Conservation (phyloP, 2,329 filamentous ascomycete species). For the Graphium sp. region DNA sequence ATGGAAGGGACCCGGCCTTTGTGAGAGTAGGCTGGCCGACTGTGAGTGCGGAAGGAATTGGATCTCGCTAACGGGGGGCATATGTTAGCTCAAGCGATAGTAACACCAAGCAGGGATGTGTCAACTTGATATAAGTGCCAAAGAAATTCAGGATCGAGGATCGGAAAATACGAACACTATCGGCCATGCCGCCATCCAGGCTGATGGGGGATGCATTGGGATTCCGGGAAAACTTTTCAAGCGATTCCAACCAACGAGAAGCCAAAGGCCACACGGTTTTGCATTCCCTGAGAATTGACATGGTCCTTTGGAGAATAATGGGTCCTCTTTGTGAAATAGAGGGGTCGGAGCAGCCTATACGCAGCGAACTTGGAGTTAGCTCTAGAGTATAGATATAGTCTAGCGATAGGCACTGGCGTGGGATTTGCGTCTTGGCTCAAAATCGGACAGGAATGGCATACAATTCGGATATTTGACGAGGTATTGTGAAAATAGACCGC, state of each 20-base stretch:
- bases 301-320: slow-evolving; percentile 26
- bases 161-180: slow-evolving; percentile 14
- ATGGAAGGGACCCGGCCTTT: too few species aligned
- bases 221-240: slow-evolving; percentile 27
- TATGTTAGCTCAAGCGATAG: too few species aligned
- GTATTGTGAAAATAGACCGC: slow-evolving; percentile 33
- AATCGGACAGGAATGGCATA: slow-evolving; percentile 12
- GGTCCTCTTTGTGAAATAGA: slow-evolving; percentile 21
- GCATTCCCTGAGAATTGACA: slow-evolving; percentile 27
- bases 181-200: slow-evolving; percentile 30
- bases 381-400: neutral
- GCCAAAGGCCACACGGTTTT: slow-evolving; percentile 34
- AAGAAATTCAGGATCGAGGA: too few species aligned
- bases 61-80: too few species aligned
- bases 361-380: too few species aligned
- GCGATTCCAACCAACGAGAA: slow-evolving; percentile 30
- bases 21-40: too few species aligned
- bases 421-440: neutral
- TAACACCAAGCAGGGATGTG: too few species aligned
- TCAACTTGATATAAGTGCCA: too few species aligned
- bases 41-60: too few species aligned
- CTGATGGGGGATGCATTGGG: slow-evolving; percentile 19
- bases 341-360: slow-evolving; percentile 23
- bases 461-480: slow-evolving; percentile 31
- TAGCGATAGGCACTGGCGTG: too few species aligned